Percentiles rank a stretch among this genome's conserved stretches.
These are phyloP conservation scores for Debaryomyces tyrocola DNA, from an alignment of 805 yeast species.

Conservation along the genomic window DNA sequence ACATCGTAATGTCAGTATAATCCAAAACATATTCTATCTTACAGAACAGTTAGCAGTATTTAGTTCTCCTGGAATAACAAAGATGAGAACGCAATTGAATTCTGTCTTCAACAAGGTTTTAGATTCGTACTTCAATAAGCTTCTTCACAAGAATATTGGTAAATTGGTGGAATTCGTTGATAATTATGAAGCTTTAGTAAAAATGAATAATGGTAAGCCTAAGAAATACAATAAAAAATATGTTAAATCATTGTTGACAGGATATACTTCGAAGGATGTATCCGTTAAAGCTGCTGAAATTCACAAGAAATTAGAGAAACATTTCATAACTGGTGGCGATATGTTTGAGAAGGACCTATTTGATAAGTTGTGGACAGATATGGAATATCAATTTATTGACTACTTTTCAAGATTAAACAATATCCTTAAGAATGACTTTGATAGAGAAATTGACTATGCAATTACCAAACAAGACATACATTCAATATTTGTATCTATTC, in stretches of 20 bases:
- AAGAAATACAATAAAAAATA: conserved; percentile 64
- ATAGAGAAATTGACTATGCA: conserved; percentile 51
- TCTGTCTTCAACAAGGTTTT: conserved; percentile 27
- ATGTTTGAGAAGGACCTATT: conserved; percentile 55
- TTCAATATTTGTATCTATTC: conserved; percentile 44
- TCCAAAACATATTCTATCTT: conserved; percentile 40
- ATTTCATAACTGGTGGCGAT: conserved; percentile 43
- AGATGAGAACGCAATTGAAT: conserved; percentile 24
- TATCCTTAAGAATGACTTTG: conserved; percentile 52
- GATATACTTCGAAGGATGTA: conserved; percentile 61
- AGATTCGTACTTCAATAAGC: conserved; percentile 31
- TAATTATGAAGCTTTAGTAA: conserved; percentile 56
- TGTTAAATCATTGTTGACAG: conserved; percentile 54
- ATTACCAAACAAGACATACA: conserved; percentile 58
- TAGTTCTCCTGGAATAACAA: conserved; percentile 20
- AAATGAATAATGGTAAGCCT: conserved; percentile 52
- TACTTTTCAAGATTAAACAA: conserved; percentile 54
- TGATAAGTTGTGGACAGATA: conserved; percentile 66
- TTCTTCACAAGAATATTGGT: conserved; percentile 55
- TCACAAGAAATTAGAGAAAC: conserved; percentile 54
- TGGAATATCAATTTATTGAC: conserved; percentile 62
- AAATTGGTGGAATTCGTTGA: conserved; percentile 64
- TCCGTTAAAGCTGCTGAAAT: conserved; percentile 53
- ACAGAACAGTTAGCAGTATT: conserved; percentile 31
- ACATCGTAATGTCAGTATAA: conserved; percentile 37